Base-by-base conservation (phyloP, 371 early-diverging fungal genomes). In the Mortierella sp. region DNA sequence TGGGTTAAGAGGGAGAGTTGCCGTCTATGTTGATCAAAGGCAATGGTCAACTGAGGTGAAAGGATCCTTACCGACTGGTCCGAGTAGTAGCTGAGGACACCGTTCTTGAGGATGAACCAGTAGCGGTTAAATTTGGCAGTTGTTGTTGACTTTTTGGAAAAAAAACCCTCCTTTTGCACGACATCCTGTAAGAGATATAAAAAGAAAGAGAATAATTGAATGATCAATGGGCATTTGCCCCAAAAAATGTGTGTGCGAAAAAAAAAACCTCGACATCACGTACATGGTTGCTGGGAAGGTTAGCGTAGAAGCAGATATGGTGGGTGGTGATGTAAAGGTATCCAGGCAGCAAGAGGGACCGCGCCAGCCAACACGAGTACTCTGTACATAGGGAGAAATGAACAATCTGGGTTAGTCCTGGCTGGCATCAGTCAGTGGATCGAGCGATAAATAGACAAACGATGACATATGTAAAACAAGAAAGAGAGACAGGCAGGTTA, bases 341-440 rank as follows among this genome's bases (percentile, higher is more conserved):
- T 3, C 96, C 96, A 60, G 93, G 91, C 3, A 95, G 89, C 65
- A 95, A 85, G 7, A 95, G 93, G 14, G 94, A 91, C 7, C 92
- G 89, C 10, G 94, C 90, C 70, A 96, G 89, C 87, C 92, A 95
- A 83, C 96, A 96, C 10, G 93, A 88, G 91, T 91, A 94, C 76
- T 94, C 96, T 94, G 74, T 63, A 18, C 7, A 43, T n/a, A 14
- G 18, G 3, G 4, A 24, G 46, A 44, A 7, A 46, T 11, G 41
- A 77, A 41, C n/a, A 70, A 18, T 46, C 44, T 7, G 18, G 35
- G 32, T 41, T 29, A 24, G 27, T 68, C 70, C 56, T 32, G 29
- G n/a, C 1, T 48, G 6, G 46, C 10, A 24, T 18, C 49, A n/a
- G 32, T 2, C 18, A 11, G 18, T 18, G 21, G 18, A 35, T 35